phyloP scores from a whole-genome alignment of 2,329 filamentous ascomycete species.

The Diaporthe longicolla region DNA sequence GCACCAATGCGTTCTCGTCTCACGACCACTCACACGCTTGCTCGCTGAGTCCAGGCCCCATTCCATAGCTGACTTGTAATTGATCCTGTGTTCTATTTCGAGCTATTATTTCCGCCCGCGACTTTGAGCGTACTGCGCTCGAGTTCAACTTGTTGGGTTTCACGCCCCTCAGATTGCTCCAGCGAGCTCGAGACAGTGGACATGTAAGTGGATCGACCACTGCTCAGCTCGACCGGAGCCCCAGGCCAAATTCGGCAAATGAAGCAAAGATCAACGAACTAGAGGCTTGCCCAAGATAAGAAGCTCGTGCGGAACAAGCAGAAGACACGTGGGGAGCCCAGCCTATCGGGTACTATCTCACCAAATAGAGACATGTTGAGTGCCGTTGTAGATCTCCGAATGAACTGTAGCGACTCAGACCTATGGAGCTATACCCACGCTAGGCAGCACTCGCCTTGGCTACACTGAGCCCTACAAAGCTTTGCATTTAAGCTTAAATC shows the following conservation, averaged over 20 bases:
- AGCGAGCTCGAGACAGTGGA: background rate
- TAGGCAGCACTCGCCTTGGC: background rate
- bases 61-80: background rate
- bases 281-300: background rate
- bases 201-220: conserved; percentile 5
- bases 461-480: background rate
- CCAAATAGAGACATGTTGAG: background rate
- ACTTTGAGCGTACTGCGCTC: background rate
- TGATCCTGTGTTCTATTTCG: background rate
- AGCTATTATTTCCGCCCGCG: background rate
- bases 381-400: background rate
- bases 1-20: background rate
- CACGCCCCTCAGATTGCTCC: conserved; percentile 1
- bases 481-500: conserved; percentile 25
- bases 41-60: no score
- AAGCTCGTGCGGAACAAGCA: background rate
- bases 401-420: background rate
- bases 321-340: background rate
- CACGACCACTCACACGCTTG: background rate
- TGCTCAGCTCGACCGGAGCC: background rate
- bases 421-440: background rate
- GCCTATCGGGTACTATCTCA: background rate
- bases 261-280: conserved; percentile 8
- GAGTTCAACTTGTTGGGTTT: no score
- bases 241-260: background rate